Evolutionary conservation across 2,329 filamentous ascomycete species (phyloP), one percentile per base, ranked within the genome.

Genomic region (Fusarium heterosporum): DNA sequence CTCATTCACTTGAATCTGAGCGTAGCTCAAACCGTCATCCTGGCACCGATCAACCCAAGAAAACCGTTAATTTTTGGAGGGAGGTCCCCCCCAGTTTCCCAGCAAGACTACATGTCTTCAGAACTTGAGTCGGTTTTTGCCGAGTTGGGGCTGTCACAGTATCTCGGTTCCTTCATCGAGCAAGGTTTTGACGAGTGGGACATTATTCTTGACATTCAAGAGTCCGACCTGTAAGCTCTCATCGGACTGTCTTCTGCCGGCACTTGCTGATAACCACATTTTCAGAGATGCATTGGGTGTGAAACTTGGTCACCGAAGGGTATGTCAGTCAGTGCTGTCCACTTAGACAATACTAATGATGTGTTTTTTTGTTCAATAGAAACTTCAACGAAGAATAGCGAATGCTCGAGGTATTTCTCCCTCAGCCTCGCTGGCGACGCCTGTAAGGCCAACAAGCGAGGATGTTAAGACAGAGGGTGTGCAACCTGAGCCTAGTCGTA

Each of bases 181-280:
- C 91, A 95, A 78, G 92, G 92, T 4, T 96, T 96, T 76, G 92
- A 96, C 77, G 88, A 89, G 12, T 95, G 92, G 92, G 90, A 93
- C 32, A 93, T 90, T 1, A 89, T 95, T 55, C 82, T 93, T 49
- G 92, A 95, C 74, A 93, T 96, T 53, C 93, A 92, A 62, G 92
- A 95, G 78, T 91, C 90, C 25, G 92, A 96, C 73, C 83, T 96
- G 90, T 93, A 78, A 76, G 89, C 80, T 74, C 13, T 43, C 26
- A 32, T 14, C 11, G 16, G 7, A 8, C 30, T 8, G 10, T 16
- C 19, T 13, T 6, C 4, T 30, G 28, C 10, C 36, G 19, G 16
- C 43, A 34, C 40, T 39, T 42, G 38, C 51, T 22, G 34, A 72
- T 76, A 51, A 77, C 61, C 46, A n/a, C 28, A 9, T 9, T 40